These are phyloP conservation scores for Phytophthora citricola DNA, from an alignment of 352 stramenopile species.

Conservation along the genomic window DNA sequence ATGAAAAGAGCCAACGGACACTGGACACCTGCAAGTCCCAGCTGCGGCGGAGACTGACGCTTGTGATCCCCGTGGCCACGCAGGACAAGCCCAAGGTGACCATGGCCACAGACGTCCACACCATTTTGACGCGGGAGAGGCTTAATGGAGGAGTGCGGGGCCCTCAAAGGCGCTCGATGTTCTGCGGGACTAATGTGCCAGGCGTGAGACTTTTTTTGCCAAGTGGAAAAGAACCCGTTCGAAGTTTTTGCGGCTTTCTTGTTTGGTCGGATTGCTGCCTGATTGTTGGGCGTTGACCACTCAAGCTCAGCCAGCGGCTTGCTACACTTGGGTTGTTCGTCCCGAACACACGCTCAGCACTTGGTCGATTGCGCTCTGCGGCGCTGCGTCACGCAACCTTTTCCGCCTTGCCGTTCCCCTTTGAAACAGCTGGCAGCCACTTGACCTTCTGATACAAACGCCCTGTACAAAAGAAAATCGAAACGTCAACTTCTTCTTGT, in stretches of 20 bases:
- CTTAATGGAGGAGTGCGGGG: slow-evolving; percentile 2
- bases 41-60: slow-evolving; percentile 41
- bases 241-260: slow-evolving; percentile 25
- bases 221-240: slow-evolving; percentile 16
- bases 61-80: slow-evolving; percentile 48
- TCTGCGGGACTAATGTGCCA: slow-evolving; percentile 5
- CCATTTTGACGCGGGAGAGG: slow-evolving; percentile 7
- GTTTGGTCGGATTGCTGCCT: slow-evolving; percentile 16
- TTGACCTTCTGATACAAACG: slow-evolving; percentile 3
- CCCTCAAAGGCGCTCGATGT: no score
- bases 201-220: slow-evolving; percentile 14
- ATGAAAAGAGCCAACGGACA: slow-evolving; percentile 71
- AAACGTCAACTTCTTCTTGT: slow-evolving; percentile 2
- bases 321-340: not conserved
- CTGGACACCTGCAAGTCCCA: slow-evolving; percentile 62
- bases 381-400: slow-evolving; percentile 2
- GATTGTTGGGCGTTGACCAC: not conserved
- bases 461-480: slow-evolving; percentile 1
- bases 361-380: not conserved
- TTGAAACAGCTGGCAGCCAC: slow-evolving; percentile 3
- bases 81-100: slow-evolving; percentile 38
- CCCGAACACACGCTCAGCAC: not conserved
- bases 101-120: slow-evolving; percentile 44
- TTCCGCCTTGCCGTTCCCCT: not conserved
- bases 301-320: not conserved